Percentiles rank a stretch among this genome's conserved stretches.
These are phyloP conservation scores for Lolium perenne DNA, from an alignment of 176 grass and related monocot genomes.

Conservation along the genomic window DNA sequence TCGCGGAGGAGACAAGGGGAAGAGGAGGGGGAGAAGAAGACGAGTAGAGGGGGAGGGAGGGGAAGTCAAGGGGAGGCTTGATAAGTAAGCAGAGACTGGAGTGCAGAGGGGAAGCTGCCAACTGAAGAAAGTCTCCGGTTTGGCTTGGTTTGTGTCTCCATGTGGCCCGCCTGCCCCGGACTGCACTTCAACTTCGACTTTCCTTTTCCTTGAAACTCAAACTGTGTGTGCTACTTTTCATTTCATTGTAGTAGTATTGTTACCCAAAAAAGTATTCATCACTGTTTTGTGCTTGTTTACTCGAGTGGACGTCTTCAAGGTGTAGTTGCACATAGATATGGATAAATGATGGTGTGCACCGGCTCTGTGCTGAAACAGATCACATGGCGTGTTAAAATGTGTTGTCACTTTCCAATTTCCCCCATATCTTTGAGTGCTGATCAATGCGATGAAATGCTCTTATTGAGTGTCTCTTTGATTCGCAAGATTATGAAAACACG, in stretches of 20 bases:
- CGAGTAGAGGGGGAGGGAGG: background rate
- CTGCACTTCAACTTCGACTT: background rate
- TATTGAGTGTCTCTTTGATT: no score
- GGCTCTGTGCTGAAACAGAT: background rate
- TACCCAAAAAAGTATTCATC: background rate
- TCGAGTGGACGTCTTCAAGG: background rate
- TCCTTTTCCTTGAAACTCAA: constrained; percentile 18
- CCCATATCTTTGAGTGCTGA: no score
- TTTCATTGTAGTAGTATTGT: background rate
- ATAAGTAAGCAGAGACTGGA: constrained; percentile 47
- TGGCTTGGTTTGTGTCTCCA: background rate
- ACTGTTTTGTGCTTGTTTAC: background rate
- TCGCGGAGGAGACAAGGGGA: background rate
- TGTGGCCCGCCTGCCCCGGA: constrained; percentile 31
- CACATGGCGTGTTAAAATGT: background rate
- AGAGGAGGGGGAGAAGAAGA: background rate
- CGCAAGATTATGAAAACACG: no score
- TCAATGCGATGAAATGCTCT: no score
- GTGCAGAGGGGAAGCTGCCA: constrained; percentile 13
- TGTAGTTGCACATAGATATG: no score
- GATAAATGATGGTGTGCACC: background rate
- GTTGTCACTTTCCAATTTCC: background rate
- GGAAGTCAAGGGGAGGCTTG: constrained; percentile 23
- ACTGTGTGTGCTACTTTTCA: background rate
- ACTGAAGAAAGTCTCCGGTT: constrained; percentile 38